Evolutionary conservation across 352 stramenopile genomes (phyloP), one percentile per base, ranked within the genome.

Genomic region (Phytophthora tubulina): DNA sequence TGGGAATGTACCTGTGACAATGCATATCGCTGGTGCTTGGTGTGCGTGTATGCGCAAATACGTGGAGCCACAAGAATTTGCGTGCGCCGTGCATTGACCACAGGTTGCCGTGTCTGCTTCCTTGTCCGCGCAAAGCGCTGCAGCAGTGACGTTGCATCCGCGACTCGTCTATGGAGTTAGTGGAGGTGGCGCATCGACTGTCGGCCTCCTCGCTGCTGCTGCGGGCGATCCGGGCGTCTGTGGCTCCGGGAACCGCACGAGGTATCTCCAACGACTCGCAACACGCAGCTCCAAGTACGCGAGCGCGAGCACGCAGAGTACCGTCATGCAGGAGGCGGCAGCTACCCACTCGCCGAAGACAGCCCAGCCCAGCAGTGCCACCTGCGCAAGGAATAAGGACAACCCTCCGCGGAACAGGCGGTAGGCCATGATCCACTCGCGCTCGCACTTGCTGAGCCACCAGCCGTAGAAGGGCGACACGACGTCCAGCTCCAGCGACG

Each of bases 401-500:
- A 86, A 52, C 35, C 87, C 82, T 27, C 51, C 30, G 4, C 82
- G 78, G 63, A 95, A 95, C 36, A 93, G 78, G 11, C 75, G 70
- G 55, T 92, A 92, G 8, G 85, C 82, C 10, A 91, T 59, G 21
- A 91, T 61, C 85, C 85, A 95, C 58, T 95, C 85, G 68, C 72
- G 79, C 65, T 92, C 85, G 64, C 87, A 93, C 46, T 84, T 85
- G 63, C 65, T 72, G 17, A 92, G 73, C 87, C 87, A 95, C 82
- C 84, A 95, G 9, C 72, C 74, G 66, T 89, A 85, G 55, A 95
- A 95, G 0, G 87, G 87, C 7, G 87, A 95, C 27, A 90, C 81
- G 13, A 91, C 67, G 44, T 95, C 87, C 48, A 95, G 73, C 54
- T 92, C 83, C 1, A 92, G 59, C 13, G 81, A 57, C 21, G 76